phyloP scores from a whole-genome alignment of 2,329 filamentous ascomycete genomes.

The Calonectria multiphialidica region DNA sequence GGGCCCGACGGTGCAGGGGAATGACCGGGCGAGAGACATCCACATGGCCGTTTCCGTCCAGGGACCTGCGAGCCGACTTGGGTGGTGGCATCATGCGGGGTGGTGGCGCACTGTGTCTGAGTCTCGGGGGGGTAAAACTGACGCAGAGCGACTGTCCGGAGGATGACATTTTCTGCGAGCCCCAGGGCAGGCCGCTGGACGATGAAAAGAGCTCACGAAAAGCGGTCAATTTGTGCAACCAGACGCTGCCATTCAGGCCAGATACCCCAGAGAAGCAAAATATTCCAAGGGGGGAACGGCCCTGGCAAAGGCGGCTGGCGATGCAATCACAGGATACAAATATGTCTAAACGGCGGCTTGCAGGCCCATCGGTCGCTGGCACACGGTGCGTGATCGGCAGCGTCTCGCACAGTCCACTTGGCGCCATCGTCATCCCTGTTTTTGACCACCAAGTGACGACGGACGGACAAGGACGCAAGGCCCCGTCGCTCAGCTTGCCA shows the following conservation, averaged over 20 bases:
- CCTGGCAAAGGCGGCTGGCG: background rate
- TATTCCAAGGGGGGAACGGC: constrained; percentile 7
- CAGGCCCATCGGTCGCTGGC: constrained; percentile 21
- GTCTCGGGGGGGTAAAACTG: constrained; percentile 22
- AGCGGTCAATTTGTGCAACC: constrained; percentile 34
- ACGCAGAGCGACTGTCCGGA: constrained; percentile 23
- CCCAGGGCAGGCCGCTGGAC: constrained; percentile 18
- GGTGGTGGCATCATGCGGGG: constrained; percentile 44
- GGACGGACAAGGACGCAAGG: constrained; percentile 29
- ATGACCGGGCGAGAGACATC: constrained; percentile 14
- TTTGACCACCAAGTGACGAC: constrained; percentile 42
- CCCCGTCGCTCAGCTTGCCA: constrained; percentile 33
- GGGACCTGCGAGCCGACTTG: constrained; percentile 20
- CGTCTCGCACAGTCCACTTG: constrained; percentile 37
- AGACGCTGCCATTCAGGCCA: background rate
- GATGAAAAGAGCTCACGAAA: constrained; percentile 17
- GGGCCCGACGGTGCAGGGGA: constrained; percentile 4
- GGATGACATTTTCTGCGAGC: constrained; percentile 6
- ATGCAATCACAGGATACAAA: background rate
- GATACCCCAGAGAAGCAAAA: background rate
- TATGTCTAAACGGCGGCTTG: background rate
- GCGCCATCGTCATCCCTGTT: constrained; percentile 45
- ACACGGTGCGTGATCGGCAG: constrained; percentile 38
- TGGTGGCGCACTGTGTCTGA: constrained; percentile 38
- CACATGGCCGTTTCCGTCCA: constrained; percentile 34